Evolutionary conservation across 2,329 filamentous ascomycete genomes (phyloP).

Genomic region (Diaporthe sp.): DNA sequence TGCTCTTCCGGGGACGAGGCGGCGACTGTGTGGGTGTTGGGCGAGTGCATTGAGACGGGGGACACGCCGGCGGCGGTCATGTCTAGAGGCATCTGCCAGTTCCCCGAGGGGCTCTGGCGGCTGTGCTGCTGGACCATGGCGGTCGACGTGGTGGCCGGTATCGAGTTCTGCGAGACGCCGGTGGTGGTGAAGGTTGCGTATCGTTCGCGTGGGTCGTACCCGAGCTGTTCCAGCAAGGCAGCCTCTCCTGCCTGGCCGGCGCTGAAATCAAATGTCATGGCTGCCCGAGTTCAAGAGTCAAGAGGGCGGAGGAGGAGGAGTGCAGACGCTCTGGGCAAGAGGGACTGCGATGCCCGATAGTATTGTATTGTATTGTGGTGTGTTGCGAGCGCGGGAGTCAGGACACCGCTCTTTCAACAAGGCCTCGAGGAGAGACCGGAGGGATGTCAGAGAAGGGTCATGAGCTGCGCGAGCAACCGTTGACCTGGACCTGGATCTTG

Average conservation of each 20-base stretch:
- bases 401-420: slow-evolving; percentile 62
- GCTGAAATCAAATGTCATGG: slow-evolving; percentile 74
- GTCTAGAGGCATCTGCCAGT: slow-evolving; percentile 68
- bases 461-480: slow-evolving; percentile 45
- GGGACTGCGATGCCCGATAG: slow-evolving; percentile 59
- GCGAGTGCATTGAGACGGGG: slow-evolving; percentile 53
- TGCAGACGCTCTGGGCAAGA: slow-evolving; percentile 50
- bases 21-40: slow-evolving; percentile 58
- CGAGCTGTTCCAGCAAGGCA: slow-evolving; percentile 71
- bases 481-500: slow-evolving; percentile 43
- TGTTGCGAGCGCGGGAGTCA: slow-evolving; percentile 51
- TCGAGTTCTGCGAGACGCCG: slow-evolving; percentile 54
- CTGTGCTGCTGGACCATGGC: slow-evolving; percentile 50
- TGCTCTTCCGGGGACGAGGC: slow-evolving; percentile 68
- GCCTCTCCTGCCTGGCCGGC: slow-evolving; percentile 64
- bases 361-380: slow-evolving; percentile 58
- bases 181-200: slow-evolving; percentile 62
- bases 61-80: slow-evolving; percentile 53
- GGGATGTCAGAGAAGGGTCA: slow-evolving; percentile 55
- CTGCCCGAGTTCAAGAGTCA: slow-evolving; percentile 50
- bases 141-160: slow-evolving; percentile 53
- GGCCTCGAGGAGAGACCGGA: slow-evolving; percentile 45
- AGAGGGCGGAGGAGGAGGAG: slow-evolving; percentile 46
- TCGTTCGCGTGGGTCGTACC: slow-evolving; percentile 71
- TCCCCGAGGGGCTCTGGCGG: slow-evolving; percentile 55